These are phyloP conservation scores for Ilyonectria robusta DNA, from an alignment of 2,329 filamentous ascomycete species.

Conservation along the genomic window DNA sequence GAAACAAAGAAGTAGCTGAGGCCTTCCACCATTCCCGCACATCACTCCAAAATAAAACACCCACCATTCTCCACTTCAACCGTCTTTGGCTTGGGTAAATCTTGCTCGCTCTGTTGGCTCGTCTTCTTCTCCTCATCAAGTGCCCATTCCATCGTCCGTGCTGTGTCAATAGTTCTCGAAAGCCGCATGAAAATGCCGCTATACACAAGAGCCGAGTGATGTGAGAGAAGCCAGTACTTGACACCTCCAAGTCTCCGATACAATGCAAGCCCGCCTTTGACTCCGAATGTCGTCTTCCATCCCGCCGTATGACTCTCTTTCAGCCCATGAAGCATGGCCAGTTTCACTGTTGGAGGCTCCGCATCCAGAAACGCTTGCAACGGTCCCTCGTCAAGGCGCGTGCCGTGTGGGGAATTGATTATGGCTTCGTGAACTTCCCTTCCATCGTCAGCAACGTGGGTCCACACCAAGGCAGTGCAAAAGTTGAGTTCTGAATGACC, in stretches of 20 bases:
- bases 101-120: background rate
- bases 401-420: conserved; percentile 41
- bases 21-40: conserved; percentile 5
- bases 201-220: conserved; percentile 33
- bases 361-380: conserved; percentile 39
- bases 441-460: conserved; percentile 18
- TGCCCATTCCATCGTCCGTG: conserved; percentile 39
- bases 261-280: conserved; percentile 36
- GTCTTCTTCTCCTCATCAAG: conserved; percentile 36
- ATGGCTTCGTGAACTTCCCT: conserved; percentile 40
- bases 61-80: conserved; percentile 35
- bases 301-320: conserved; percentile 39
- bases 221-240: conserved; percentile 41
- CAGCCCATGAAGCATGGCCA: conserved; percentile 44
- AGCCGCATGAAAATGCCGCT: conserved; percentile 37
- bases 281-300: conserved; percentile 28
- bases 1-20: too few species aligned
- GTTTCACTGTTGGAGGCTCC: conserved; percentile 39
- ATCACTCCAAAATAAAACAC: conserved; percentile 28
- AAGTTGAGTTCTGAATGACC: conserved; percentile 39
- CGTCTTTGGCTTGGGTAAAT: conserved; percentile 20
- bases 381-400: conserved; percentile 30
- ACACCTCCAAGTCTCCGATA: conserved; percentile 39
- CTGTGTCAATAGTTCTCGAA: conserved; percentile 28
- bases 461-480: conserved; percentile 41